These are phyloP conservation scores for Lithospermum erythrorhizon DNA, from an alignment of 257 asterid genomes.

Conservation along the genomic window DNA sequence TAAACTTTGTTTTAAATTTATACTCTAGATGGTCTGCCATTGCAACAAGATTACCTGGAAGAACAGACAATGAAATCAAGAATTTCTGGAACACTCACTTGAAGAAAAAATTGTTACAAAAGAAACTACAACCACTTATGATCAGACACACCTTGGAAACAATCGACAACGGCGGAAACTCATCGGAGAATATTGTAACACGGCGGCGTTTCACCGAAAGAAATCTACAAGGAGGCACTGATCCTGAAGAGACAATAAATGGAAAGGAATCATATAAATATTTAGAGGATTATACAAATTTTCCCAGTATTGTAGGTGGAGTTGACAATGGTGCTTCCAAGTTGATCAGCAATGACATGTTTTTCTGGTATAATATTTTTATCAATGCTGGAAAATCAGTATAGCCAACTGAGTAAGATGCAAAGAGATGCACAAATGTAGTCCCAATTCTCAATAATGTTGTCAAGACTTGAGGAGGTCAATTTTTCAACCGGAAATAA, in stretches of 20 bases:
- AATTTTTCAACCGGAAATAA: neutral
- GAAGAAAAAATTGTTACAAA: constrained; percentile 14
- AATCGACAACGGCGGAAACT: neutral
- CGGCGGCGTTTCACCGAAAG: neutral
- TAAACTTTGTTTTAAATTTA: neutral
- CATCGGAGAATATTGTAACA: neutral
- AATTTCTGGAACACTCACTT: constrained; percentile 13
- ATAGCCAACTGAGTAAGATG: neutral
- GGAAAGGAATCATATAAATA: neutral
- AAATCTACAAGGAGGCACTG: neutral
- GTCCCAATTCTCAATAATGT: neutral
- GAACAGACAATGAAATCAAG: constrained; percentile 3
- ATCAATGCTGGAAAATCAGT: constrained; percentile 14
- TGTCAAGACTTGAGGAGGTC: neutral
- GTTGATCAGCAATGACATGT: constrained; percentile 14
- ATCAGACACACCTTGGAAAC: neutral
- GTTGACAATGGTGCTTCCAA: constrained; percentile 4
- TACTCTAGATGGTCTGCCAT: constrained; percentile 3
- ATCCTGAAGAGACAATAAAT: neutral
- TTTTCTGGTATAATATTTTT: constrained; percentile 26
- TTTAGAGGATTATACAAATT: neutral
- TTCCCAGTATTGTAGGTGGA: constrained; percentile 1
- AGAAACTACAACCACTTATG: neutral
- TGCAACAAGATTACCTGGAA: constrained; percentile 1
- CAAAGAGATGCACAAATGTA: neutral